Conservation (phyloP, 2,329 filamentous ascomycete species). For the Thielaviopsis euricoi region DNA sequence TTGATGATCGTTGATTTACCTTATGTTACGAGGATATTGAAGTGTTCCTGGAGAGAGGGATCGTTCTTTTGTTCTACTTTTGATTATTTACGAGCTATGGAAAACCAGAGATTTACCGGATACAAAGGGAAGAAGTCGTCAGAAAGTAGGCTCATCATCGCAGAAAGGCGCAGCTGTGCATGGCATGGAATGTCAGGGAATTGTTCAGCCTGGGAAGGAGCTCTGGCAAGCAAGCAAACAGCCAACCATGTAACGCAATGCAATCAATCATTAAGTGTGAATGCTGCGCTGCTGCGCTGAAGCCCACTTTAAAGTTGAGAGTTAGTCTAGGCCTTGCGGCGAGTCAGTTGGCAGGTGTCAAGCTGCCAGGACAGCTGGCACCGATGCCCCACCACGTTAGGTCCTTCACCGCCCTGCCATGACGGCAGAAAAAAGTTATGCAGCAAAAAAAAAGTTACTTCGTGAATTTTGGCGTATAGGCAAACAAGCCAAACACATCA, state of each 20-base stretch:
- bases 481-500: too few species aligned
- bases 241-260: not conserved
- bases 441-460: not conserved
- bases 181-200: not conserved
- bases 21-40: not conserved
- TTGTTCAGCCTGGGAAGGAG: not conserved
- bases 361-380: not conserved
- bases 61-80: not conserved
- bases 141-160: not conserved
- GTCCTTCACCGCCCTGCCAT: slow-evolving; percentile 2
- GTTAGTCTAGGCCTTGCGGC: not conserved
- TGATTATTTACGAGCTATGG: not conserved
- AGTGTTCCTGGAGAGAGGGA: not conserved
- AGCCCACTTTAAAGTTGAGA: not conserved
- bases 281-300: too few species aligned
- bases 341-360: not conserved
- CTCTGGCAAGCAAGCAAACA: not conserved
- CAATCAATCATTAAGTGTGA: not conserved
- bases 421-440: slow-evolving; percentile 10
- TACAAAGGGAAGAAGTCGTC: not conserved
- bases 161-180: not conserved
- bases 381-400: not conserved
- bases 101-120: not conserved
- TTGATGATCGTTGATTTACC: not conserved
- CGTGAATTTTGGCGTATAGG: not conserved